phyloP scores from a whole-genome alignment of 768 basidiomycete species.

The Daedaleopsis sinensis region DNA sequence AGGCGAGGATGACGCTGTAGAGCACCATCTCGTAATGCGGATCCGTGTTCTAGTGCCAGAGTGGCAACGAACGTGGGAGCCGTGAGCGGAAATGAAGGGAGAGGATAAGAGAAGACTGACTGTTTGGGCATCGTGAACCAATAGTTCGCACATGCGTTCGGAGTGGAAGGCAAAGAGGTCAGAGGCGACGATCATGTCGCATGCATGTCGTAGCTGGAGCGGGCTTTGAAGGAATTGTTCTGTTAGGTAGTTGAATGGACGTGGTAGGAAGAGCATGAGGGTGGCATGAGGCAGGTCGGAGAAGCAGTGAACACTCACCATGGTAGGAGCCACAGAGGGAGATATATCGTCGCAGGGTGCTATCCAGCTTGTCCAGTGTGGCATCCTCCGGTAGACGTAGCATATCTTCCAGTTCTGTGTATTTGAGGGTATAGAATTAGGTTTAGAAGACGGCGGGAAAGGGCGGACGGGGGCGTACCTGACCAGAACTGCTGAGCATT shows the following conservation, averaged over 20 bases:
- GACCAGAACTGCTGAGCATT: constrained; percentile 91
- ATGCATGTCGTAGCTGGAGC: constrained; percentile 84
- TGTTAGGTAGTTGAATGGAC: constrained; percentile 27
- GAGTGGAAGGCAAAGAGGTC: constrained; percentile 92
- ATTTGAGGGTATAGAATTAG: neutral
- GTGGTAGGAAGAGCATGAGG: neutral
- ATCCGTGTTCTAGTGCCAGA: constrained; percentile 65
- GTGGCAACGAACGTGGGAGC: neutral
- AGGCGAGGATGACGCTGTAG: constrained; percentile 74
- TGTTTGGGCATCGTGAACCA: constrained; percentile 67
- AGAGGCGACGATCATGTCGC: constrained; percentile 72
- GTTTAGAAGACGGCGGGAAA: neutral
- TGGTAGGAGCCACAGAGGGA: constrained; percentile 85
- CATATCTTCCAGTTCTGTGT: constrained; percentile 84
- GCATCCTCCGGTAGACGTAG: constrained; percentile 65
- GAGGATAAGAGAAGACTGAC: constrained; percentile 43
- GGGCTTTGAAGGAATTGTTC: constrained; percentile 88
- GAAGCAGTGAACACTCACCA: constrained; percentile 47
- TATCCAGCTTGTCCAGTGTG: constrained; percentile 77
- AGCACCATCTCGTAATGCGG: constrained; percentile 83
- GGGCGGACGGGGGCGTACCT: constrained; percentile 50
- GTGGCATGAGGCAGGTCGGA: neutral
- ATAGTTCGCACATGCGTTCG: constrained; percentile 85
- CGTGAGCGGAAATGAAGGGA: neutral
- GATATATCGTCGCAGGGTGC: constrained; percentile 74